Base-by-base conservation (phyloP, 1,284 basidiomycete species). In the Leccinum angustisporum region DNA sequence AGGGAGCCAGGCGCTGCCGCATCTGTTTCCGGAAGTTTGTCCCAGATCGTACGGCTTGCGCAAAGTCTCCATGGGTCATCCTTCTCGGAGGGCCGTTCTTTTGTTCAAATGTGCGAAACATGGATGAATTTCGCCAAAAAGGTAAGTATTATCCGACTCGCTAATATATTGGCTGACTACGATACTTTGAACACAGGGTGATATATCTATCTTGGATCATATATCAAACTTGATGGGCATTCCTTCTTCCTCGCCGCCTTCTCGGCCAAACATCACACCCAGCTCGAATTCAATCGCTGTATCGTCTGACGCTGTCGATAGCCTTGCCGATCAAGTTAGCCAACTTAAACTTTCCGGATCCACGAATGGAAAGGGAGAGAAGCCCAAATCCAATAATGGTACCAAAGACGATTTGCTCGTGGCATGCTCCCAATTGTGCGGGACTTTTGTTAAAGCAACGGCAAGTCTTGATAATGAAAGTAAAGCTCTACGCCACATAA, bases 81-180 rank as follows among this genome's bases (percentile, higher is more conserved):
- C 0, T 86, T 87, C 65, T 66, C 83, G 58, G 72, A 73, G 6
- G 84, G 83, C 1, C 79, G 76, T 34, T 76, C 79, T 1, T 91
- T 88, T 66, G 64, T 84, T 11, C 76, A 76, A 4, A 86, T 88
- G 69, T 90, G 88, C 68, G 87, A 91, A 65, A 83, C 82, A 60
- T 86, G 85, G 83, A 79, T 82, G 66, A 74, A 70, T 31, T 80
- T 86, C 63, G 83, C 85, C 1, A 81, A 80, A 67, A 77, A 76
- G 72, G 86, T 83, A 58, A 58, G 72, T 67, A 31, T 33, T 21
- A 25, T 8, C 33, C 0, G 3, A 57, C 1, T 18, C 13, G 3
- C 7, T 52, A 7, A 2, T 18, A n/a, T 40, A 56, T 38, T 57
- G 30, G 11, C 54, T 61, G 36, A 62, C 18, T 27, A 18, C 11